These are phyloP conservation scores for Leishmania aethiopica DNA, from an alignment of 208 protist species.

Conservation along the genomic window DNA sequence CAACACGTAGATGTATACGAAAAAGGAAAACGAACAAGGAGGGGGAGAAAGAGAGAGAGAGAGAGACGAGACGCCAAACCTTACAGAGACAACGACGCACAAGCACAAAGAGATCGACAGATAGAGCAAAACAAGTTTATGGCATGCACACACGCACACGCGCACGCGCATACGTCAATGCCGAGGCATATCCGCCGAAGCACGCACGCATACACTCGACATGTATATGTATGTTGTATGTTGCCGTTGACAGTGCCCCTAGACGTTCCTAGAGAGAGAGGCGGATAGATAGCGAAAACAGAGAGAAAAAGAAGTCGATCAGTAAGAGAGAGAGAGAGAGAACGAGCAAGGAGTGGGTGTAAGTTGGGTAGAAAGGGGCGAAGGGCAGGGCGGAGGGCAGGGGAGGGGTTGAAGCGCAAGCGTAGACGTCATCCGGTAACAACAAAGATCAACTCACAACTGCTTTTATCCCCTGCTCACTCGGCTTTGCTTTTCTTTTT, in stretches of 20 bases:
- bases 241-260: not conserved
- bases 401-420: not conserved
- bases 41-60: constrained; percentile 18
- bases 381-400: not conserved
- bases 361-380: not conserved
- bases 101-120: constrained; percentile 5
- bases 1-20: constrained; percentile 9
- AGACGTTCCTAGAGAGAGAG: not conserved
- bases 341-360: not conserved
- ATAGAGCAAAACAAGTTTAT: not conserved
- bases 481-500: not conserved
- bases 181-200: not conserved
- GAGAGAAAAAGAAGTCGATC: not conserved
- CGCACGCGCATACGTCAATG: not conserved
- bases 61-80: constrained; percentile 7
- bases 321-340: not conserved
- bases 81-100: not conserved
- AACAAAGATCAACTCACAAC: not conserved
- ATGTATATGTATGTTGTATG: too few species aligned
- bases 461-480: not conserved
- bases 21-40: constrained; percentile 1
- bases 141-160: not conserved
- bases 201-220: not conserved
- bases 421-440: not conserved
- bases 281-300: not conserved